Evolutionary conservation across 2,329 filamentous ascomycete species (phyloP).

Genomic region (Ophiocordyceps camponoti-floridani): DNA sequence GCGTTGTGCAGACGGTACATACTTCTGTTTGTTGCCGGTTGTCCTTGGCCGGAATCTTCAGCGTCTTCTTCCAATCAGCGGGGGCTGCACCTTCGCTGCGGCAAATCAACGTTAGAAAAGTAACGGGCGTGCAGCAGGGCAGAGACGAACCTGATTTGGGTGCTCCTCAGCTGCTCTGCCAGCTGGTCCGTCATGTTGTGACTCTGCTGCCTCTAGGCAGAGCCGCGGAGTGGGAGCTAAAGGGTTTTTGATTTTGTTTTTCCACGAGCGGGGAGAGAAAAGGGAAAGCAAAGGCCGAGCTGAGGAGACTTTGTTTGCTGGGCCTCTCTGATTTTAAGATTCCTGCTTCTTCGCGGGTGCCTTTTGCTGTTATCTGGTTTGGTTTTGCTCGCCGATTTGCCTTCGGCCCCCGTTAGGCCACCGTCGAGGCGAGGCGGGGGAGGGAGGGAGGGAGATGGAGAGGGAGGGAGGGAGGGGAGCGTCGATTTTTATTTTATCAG

Average conservation of each 20-base stretch:
- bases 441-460: not conserved
- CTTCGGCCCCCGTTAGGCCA: not conserved
- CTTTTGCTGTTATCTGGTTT: not conserved
- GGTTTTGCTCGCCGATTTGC: not conserved
- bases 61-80: constrained; percentile 56
- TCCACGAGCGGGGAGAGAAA: not conserved
- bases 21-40: constrained; percentile 69
- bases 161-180: constrained; percentile 24
- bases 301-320: not conserved
- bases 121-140: not conserved
- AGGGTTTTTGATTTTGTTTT: not conserved
- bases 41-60: constrained; percentile 59
- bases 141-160: constrained; percentile 20
- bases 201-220: not conserved
- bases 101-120: not conserved
- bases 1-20: constrained; percentile 2
- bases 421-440: not conserved
- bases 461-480: not conserved
- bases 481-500: too few relatives aligned
- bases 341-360: not conserved
- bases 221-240: not conserved
- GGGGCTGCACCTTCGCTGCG: constrained; percentile 25
- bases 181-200: constrained; percentile 25
- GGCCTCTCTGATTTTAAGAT: not conserved
- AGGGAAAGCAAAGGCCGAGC: not conserved